Conservation (phyloP, 1,284 basidiomycete species). For the Trichosporon sp. region DNA sequence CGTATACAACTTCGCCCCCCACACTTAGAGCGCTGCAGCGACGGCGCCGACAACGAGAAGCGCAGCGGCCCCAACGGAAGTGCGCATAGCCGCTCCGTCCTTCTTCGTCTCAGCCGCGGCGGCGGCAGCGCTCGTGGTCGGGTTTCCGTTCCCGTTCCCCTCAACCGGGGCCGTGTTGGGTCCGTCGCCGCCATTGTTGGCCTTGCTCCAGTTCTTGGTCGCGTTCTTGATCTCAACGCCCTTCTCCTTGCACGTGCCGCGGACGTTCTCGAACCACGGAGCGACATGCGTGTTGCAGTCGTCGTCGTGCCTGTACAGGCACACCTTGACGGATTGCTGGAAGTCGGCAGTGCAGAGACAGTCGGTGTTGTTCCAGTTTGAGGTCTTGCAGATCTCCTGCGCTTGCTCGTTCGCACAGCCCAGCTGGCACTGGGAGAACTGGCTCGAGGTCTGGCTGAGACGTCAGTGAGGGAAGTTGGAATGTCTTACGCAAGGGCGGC, state of each 20-base stretch:
- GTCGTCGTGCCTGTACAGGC: conserved; percentile 16
- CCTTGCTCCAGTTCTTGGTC: conserved; percentile 4
- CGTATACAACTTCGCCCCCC: neutral
- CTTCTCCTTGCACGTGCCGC: conserved; percentile 10
- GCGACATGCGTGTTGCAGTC: conserved; percentile 22
- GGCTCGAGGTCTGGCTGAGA: conserved; percentile 1
- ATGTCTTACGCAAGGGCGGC: conserved; percentile 8
- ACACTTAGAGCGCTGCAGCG: neutral
- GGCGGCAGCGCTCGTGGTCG: neutral
- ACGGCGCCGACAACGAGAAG: neutral
- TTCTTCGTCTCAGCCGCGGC: neutral
- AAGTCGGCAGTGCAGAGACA: conserved; percentile 22
- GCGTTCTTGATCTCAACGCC: conserved; percentile 7
- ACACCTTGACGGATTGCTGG: conserved; percentile 21
- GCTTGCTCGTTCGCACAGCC: conserved; percentile 4
- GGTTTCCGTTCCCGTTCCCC: neutral
- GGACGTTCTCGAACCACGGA: conserved; percentile 19
- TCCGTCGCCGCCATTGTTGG: conserved; percentile 8
- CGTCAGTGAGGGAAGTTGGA: neutral
- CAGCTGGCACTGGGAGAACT: conserved; percentile 6
- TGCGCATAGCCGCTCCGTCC: neutral
- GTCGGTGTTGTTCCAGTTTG: conserved; percentile 15
- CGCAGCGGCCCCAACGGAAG: neutral
- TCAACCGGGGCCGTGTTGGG: neutral
- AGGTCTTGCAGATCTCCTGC: neutral